A percentile compares a stretch with the other conserved stretches of the same genome.
Evolutionary conservation across 441 rosid species (phyloP).

Genomic region (Eruca vesicaria): DNA sequence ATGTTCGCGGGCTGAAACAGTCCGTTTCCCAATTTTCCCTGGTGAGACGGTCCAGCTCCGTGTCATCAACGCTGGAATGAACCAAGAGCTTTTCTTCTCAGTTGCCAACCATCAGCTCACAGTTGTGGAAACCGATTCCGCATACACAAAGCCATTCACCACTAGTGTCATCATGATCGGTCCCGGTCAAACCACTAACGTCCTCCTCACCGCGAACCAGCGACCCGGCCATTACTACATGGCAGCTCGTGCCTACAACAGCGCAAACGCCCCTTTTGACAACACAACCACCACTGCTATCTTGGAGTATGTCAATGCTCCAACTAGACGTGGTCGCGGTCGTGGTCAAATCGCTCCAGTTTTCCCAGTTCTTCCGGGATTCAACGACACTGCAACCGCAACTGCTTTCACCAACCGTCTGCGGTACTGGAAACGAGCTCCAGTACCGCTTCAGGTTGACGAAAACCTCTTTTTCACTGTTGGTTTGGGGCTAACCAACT

Average conservation of each 20-base stretch:
- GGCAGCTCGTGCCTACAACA: constrained; percentile 66
- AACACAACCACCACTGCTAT: constrained; percentile 79
- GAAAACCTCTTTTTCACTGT: constrained; percentile 55
- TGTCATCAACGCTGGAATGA: constrained; percentile 65
- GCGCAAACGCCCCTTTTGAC: constrained; percentile 63
- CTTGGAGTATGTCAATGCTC: constrained; percentile 49
- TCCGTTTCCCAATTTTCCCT: constrained; percentile 41
- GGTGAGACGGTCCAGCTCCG: constrained; percentile 66
- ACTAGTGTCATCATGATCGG: constrained; percentile 56
- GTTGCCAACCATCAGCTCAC: constrained; percentile 64
- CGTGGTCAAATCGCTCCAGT: constrained; percentile 40
- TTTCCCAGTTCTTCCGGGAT: constrained; percentile 60
- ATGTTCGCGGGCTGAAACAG: constrained; percentile 39
- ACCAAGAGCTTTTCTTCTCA: constrained; percentile 67
- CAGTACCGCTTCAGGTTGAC: constrained; percentile 52
- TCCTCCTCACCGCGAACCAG: constrained; percentile 32
- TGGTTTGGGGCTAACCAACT: constrained; percentile 66
- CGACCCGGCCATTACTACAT: constrained; percentile 64
- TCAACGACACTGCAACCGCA: constrained; percentile 62
- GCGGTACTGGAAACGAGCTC: constrained; percentile 39
- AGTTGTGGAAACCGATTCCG: constrained; percentile 54
- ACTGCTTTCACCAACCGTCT: constrained; percentile 49
- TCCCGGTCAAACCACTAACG: constrained; percentile 57
- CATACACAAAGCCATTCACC: constrained; percentile 61
- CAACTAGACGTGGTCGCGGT: constrained; percentile 34